Base-by-base conservation (phyloP, 129 eudicot genomes). In the Rutidosis leptorrhynchoides region DNA sequence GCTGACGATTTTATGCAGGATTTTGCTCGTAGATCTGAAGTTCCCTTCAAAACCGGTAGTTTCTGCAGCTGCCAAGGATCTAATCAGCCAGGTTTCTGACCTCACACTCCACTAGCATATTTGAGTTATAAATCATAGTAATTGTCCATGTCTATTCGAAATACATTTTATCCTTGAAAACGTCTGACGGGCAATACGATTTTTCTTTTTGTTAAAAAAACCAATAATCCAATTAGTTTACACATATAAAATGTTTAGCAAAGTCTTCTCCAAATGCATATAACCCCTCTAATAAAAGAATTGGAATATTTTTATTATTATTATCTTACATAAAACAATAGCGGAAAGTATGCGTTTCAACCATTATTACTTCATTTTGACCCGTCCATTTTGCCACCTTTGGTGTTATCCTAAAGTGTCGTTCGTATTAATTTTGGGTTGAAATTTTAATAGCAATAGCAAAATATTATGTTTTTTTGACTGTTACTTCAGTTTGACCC, bases 31-130 rank as follows among this genome's bases (percentile, higher is more conserved):
- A 49, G 93, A 88, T 74, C 42, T 85, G 45, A 88, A 88, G 81
- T 88, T 88, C 26, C 96, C 96, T 73, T 56, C 89, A 52, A 85
- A 80, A 54, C 93, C 93, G 8, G 71, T 88, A 24, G 87, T 85
- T 49, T 88, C 96, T 43, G 71, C 93, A 55, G 79, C 87, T 58
- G 96, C 93, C 29, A 88, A 88, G 74, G 93, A 88, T 59, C 85
- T 88, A 37, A 88, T 88, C 30, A 79, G 85, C 70, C 91, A 84
- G 96, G 96, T 88, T 33, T 29, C 46, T 29, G 30, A 37, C 49
- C 33, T 33, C 37, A 53, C 76, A 33, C 27, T 26, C 53, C 20
- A 21, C n/a, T 32, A 7, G 55, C 14, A 2, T 49, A 35, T 33
- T 16, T 2, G 9, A 42, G 21, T 42, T 10, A 3, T 5, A 25